A percentile compares a stretch with the other conserved stretches of the same genome.
Conservation (phyloP, 164 flowering plant genomes). For the Tetrastigma voinierianum region DNA sequence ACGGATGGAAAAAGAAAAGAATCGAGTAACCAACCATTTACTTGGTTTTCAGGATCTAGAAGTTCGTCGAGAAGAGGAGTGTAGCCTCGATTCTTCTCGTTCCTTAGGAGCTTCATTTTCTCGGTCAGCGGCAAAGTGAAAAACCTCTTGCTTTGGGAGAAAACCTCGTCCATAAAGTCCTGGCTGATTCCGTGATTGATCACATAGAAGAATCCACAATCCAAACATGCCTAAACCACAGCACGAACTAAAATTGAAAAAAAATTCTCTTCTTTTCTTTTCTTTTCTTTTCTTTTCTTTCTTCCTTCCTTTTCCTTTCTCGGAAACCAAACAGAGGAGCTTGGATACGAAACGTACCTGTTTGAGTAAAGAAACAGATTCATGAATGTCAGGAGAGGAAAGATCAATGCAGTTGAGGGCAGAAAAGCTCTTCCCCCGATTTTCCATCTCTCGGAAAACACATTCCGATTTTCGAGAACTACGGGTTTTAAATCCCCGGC, state of each 20-base stretch:
- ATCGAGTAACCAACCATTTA: slow-evolving; percentile 52
- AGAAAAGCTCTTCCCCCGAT: slow-evolving; percentile 18
- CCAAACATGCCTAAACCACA: slow-evolving; percentile 71
- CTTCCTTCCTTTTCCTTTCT: too few species aligned
- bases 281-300: too few species aligned
- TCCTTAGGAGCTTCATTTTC: slow-evolving; percentile 82
- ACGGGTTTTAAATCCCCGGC: too few species aligned
- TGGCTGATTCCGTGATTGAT: slow-evolving; percentile 84
- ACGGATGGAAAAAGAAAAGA: too few species aligned
- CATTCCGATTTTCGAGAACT: too few species aligned
- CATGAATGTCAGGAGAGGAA: slow-evolving; percentile 47
- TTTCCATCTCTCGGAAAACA: slow-evolving; percentile 15
- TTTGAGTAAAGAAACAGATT: slow-evolving; percentile 66
- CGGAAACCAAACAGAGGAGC: neutral
- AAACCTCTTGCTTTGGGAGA: slow-evolving; percentile 66
- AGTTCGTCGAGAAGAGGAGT: slow-evolving; percentile 78
- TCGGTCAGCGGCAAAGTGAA: slow-evolving; percentile 53
- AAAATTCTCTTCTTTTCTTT: too few species aligned
- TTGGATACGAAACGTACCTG: slow-evolving; percentile 43
- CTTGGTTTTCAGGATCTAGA: slow-evolving; percentile 79
- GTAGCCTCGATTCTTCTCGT: slow-evolving; percentile 82
- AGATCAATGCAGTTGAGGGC: slow-evolving; percentile 81
- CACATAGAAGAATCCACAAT: slow-evolving; percentile 93
- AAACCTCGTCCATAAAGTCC: slow-evolving; percentile 87
- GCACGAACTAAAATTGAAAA: neutral